These are phyloP conservation scores for Tulasnella sp. DNA, from an alignment of 768 basidiomycete species.

Conservation along the genomic window DNA sequence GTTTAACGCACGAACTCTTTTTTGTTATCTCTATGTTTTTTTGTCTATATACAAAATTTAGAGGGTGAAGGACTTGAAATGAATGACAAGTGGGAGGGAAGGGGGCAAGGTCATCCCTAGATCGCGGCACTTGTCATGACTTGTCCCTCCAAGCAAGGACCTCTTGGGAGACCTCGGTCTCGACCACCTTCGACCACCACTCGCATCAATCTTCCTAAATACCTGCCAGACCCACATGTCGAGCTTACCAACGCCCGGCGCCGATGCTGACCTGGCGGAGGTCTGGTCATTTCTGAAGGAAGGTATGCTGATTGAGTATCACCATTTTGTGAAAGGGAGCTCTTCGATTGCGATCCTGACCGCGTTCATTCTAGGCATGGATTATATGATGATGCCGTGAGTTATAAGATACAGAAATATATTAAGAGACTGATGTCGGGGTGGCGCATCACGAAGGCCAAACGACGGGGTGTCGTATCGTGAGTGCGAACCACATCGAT, in stretches of 20 bases:
- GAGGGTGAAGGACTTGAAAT: too few relatives aligned
- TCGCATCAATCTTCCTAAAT: not conserved
- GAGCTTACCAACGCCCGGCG: slow-evolving; percentile 50
- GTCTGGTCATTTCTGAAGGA: slow-evolving; percentile 88
- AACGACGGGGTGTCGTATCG: slow-evolving; percentile 83
- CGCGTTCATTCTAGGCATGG: slow-evolving; percentile 43
- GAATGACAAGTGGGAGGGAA: too few relatives aligned
- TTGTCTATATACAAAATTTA: too few relatives aligned
- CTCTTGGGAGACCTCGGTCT: too few relatives aligned
- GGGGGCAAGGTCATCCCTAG: too few relatives aligned
- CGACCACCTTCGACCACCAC: not conserved
- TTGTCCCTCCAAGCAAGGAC: too few relatives aligned
- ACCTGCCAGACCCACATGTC: not conserved
- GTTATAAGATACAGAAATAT: not conserved
- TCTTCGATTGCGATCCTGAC: not conserved
- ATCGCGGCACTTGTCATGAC: too few relatives aligned
- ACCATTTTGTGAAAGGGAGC: not conserved
- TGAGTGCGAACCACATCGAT: slow-evolving; percentile 13
- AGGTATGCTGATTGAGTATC: slow-evolving; percentile 35
- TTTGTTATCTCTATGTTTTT: too few relatives aligned
- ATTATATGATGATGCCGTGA: slow-evolving; percentile 84
- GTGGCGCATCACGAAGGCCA: slow-evolving; percentile 36
- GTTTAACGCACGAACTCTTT: too few relatives aligned
- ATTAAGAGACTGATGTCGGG: not conserved
- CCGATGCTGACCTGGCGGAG: slow-evolving; percentile 66